Evolutionary conservation across 768 basidiomycete species (phyloP).

Genomic region (Inosperma sp.): DNA sequence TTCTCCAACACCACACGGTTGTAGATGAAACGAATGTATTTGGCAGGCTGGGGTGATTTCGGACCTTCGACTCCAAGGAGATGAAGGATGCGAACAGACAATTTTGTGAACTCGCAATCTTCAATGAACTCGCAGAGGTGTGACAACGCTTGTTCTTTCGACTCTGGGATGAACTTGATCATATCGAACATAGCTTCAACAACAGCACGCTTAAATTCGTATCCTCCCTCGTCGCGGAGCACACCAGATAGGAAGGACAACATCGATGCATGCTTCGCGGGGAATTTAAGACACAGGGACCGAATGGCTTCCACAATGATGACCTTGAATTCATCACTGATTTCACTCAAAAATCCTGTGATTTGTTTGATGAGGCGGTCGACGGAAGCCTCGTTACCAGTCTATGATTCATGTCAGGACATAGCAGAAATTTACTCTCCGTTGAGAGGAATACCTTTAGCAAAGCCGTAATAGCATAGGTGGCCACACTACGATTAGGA

Average conservation of each 20-base stretch:
- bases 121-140: slow-evolving; percentile 99
- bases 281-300: slow-evolving; percentile 98
- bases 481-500: slow-evolving; percentile 91
- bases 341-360: slow-evolving; percentile 97
- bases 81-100: slow-evolving; percentile 95
- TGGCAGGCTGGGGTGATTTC: slow-evolving; percentile 91
- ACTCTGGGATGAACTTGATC: slow-evolving; percentile 96
- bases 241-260: slow-evolving; percentile 95
- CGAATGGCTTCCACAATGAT: slow-evolving; percentile 99
- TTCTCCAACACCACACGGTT: slow-evolving; percentile 99
- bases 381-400: slow-evolving; percentile 97
- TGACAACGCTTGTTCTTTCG: slow-evolving; percentile 95
- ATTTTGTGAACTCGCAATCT: slow-evolving; percentile 99
- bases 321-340: slow-evolving; percentile 99
- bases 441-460: slow-evolving; percentile 63
- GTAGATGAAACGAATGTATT: slow-evolving; percentile 99
- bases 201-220: slow-evolving; percentile 98
- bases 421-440: background rate
- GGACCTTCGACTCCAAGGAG: slow-evolving; percentile 95
- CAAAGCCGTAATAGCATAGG: slow-evolving; percentile 96
- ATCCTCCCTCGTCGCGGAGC: slow-evolving; percentile 96
- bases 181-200: slow-evolving; percentile 99
- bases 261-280: slow-evolving; percentile 94
- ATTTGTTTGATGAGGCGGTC: slow-evolving; percentile 99
- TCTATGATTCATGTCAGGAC: slow-evolving; percentile 43